Evolutionary conservation across 805 yeast species (phyloP), one percentile per base, ranked within the genome.

Genomic region (Isabelozyma pseudorhagii): DNA sequence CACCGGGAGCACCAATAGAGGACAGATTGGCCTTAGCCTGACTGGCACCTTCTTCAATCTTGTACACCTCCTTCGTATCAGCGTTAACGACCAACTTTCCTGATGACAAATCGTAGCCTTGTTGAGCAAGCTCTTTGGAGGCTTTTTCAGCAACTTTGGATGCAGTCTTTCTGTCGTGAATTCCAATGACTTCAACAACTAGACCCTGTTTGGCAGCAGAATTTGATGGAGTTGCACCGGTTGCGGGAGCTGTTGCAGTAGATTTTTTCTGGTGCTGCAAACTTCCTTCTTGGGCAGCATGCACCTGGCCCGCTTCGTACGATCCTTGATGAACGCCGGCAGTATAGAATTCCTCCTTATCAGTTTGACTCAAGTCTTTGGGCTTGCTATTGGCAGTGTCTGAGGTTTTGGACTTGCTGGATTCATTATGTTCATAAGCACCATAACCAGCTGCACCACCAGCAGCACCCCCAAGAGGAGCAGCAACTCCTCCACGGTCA

Each of bases 131-230:
- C 42, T 63, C 66, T 40, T 59, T 58, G 9, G 72, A 59, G 13
- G 74, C 67, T 42, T 60, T 56, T 39, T 63, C 63, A 13, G 75
- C 74, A 38, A 68, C 54, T 41, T 54, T 60, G 15, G 66, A 62
- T 4, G 74, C 73, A 21, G 54, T 51, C 17, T 56, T 55, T 34
- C 60, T 58, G 53, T 68, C 69, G 2, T 62, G 53, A 44, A 64
- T 66, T 34, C 74, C 75, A 52, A 69, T 58, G 13, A 69, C 74
- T 51, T 69, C 75, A 18, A 69, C 70, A 18, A 61, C 49, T 44
- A 58, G 44, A 44, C 48, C 43, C 9, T 41, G 21, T n/a, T 40
- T 18, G 3, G 25, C 25, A 21, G 25, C 6, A 21, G 25, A 21
- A 21, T 6, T 21, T 6, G 25, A 10, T 28, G 45, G 13, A 36